Evolutionary conservation across 2,329 filamentous ascomycete genomes (phyloP).

Genomic region (Dothistroma pini): DNA sequence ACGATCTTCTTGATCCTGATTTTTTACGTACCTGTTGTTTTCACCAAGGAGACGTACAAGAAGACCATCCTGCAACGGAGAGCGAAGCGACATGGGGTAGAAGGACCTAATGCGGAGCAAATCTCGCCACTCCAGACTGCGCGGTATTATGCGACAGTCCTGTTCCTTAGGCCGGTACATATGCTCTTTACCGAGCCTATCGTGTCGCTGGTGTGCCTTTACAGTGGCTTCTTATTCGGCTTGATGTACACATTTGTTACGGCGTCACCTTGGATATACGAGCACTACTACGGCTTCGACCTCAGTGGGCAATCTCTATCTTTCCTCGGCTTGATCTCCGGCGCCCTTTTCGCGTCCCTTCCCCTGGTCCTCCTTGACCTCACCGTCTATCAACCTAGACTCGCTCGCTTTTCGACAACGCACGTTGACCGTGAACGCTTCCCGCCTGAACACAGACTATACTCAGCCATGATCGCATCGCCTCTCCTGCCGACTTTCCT

Average conservation of each 20-base stretch:
- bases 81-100: slow-evolving; percentile 27
- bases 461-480: slow-evolving; percentile 34
- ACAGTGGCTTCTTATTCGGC: slow-evolving; percentile 41
- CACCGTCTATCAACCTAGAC: slow-evolving; percentile 29
- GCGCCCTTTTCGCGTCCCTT: slow-evolving; percentile 24
- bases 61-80: slow-evolving; percentile 32
- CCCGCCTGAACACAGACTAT: slow-evolving; percentile 34
- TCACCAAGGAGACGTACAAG: slow-evolving; percentile 35
- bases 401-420: slow-evolving; percentile 7
- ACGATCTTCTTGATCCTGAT: slow-evolving; percentile 32
- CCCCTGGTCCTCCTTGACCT: slow-evolving; percentile 28
- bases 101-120: slow-evolving; percentile 15
- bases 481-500: slow-evolving; percentile 34
- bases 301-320: slow-evolving; percentile 32
- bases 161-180: slow-evolving; percentile 30
- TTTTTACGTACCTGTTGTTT: slow-evolving; percentile 29
- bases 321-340: slow-evolving; percentile 32
- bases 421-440: slow-evolving; percentile 11
- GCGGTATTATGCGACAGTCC: slow-evolving; percentile 23
- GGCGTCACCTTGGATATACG: slow-evolving; percentile 36
- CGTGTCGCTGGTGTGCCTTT: slow-evolving; percentile 41
- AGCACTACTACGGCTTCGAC: slow-evolving; percentile 29
- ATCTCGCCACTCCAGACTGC: slow-evolving; percentile 3
- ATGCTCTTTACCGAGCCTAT: slow-evolving; percentile 44
- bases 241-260: slow-evolving; percentile 43